Evolutionary conservation across 2,329 filamentous ascomycete genomes (phyloP), one percentile per base, ranked within the genome.

Genomic region (Dactylellina sp.): DNA sequence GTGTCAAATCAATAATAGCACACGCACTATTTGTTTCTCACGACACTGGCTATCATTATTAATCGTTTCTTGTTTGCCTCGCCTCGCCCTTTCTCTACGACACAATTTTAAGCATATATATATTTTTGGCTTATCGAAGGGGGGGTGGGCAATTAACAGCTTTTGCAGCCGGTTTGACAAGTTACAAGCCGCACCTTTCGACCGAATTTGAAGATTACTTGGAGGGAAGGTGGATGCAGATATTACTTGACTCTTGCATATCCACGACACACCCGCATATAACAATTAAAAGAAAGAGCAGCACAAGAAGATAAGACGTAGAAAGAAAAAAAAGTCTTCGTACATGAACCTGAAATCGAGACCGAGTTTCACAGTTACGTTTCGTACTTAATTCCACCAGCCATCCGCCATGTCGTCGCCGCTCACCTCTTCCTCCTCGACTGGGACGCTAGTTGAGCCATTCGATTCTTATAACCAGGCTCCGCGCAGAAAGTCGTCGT

Each of bases 231-330:
- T 66, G 70, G 61, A 74, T 74, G 70, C 70, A 66, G 40, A 74
- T 74, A 74, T 61, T 57, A 40, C 50, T 66, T 74, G 61, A 66
- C 70, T 62, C 70, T 65, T 74, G 70, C 70, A 74, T 74, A 66
- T 62, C 55, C 70, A 74, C 70, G 64, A 70, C 64, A 70, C 56
- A 61, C 55, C 47, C 61, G 70, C 70, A 74, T 74, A 74, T 59
- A 59, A 35, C 47, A 32, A 32, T 4, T 5, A 32, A 9, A 32
- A 32, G 28, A 32, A 9, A 32, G 28, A 32, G 9, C 5, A 32
- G 28, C 5, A 32, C 4, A 9, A 32, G 9, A 9, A 32, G 28
- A 32, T 32, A 32, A 32, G 28, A 32, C 4, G 28, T 56, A 60
- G 25, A 56, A 66, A 53, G 40, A 32, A 55, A 56, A 66, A 53